These are phyloP conservation scores for Pouteria campechiana DNA, from an alignment of 179 eudicot genomes.

Conservation along the genomic window DNA sequence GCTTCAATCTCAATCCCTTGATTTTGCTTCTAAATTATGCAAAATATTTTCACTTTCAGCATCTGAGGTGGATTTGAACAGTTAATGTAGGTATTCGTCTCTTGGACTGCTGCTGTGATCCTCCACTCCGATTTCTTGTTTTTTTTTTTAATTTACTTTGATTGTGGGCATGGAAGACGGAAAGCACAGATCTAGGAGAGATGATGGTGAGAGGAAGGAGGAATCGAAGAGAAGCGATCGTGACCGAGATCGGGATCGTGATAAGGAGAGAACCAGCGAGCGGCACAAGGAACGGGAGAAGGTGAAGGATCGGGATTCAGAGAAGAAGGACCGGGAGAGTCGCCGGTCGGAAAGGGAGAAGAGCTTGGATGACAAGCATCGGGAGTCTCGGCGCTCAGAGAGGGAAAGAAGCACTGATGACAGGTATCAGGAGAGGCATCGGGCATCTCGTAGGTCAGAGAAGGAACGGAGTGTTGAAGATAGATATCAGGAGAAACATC, in stretches of 20 bases:
- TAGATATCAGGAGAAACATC: conserved; percentile 10
- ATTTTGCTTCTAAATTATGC: no score
- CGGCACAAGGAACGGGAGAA: conserved; percentile 15
- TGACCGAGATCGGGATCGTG: conserved; percentile 15
- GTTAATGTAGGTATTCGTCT: no score
- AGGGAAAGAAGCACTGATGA: conserved; percentile 14
- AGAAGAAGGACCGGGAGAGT: conserved; percentile 23
- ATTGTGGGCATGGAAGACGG: conserved; percentile 43
- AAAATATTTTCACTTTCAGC: no score
- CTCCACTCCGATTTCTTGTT: no score
- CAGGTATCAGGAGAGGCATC: conserved; percentile 9
- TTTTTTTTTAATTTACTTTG: no score
- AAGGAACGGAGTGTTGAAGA: conserved; percentile 3
- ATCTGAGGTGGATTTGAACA: no score
- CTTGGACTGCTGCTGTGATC: no score
- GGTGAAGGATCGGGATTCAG: conserved; percentile 7
- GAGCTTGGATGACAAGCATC: conserved; percentile 38
- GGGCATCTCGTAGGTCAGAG: conserved; percentile 10
- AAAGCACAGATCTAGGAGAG: conserved; percentile 47
- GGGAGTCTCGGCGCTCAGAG: conserved; percentile 12
- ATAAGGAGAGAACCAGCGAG: conserved; percentile 22
- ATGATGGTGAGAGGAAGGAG: conserved; percentile 24
- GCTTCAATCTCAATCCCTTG: no score
- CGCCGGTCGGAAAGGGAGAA: conserved; percentile 28
- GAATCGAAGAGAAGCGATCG: conserved; percentile 27